Evolutionary conservation across 495 filamentous ascomycete species (phyloP), one percentile per base, ranked within the genome.

Genomic region (Tuber brumale): DNA sequence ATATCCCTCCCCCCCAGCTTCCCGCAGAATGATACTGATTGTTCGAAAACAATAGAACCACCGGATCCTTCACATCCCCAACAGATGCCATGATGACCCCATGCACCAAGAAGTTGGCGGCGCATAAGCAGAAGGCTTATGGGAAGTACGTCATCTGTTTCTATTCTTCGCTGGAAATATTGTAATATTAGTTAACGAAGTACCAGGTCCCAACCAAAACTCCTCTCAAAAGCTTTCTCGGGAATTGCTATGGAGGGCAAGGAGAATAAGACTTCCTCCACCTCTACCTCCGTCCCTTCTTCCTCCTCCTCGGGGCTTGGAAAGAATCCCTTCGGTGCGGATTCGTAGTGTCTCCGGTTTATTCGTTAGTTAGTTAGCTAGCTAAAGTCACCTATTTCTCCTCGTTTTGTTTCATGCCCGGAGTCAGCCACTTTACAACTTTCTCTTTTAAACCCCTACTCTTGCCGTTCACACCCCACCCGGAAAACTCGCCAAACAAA

Each of bases 11-110:
- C 18, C 23, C 12, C 31, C 51, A 19, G 23, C 43, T 66, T 35
- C 8, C 27, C 57, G 27, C 3, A 6, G 5, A 14, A 66, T 12
- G 27, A 35, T 41, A 18, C 27, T 31, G 8, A 35, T 35, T 31
- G n/a, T n/a, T 39, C 23, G n/a, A n/a, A 21, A 77, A 57, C 70
- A 72, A 78, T 48, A 82, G 80, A 46, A 72, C 61, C 73, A 85
- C 87, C 74, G 84, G 85, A 71, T 83, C 85, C 66, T 93, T 92
- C 83, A 85, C 92, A 74, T 91, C 89, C 45, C 91, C 91, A 0
- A 91, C 90, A 3, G 91, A 93, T 76, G 87, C 89, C 73, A 90
- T 93, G 81, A 88, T 92, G 88, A 92, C 89, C 61, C 91, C 91
- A 1, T 90, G 90, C 73, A 90, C 88, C 43, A 88, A 90, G 85